Evolutionary conservation across 169 alveolate species (phyloP), one percentile per base, ranked within the genome.

Genomic region (Eimeria acervulina): DNA sequence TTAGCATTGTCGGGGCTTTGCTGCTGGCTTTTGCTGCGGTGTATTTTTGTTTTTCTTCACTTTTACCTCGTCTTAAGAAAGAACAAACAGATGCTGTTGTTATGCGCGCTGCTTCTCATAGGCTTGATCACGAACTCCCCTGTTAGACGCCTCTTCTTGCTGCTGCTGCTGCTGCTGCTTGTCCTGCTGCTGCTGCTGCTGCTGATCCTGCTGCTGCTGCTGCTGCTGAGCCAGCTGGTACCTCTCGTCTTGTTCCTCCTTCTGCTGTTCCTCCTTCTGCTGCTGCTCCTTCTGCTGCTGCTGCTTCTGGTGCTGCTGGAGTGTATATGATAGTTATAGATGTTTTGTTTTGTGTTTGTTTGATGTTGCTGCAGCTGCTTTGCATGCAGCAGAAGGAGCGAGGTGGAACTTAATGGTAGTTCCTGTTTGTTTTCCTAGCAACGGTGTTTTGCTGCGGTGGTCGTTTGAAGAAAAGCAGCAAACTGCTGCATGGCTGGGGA

Each of bases 401-500:
- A 96, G 87, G 38, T 97, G 97, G 97, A 97, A 90, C 80, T 80
- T 97, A 33, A 95, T 97, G 96, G 97, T 93, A 17, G 95, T 97
- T 2, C 93, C 96, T 17, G 96, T 97, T 40, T 83, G 84, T 28
- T 94, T 85, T 91, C 97, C 97, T 12, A 63, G 84, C 31, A 95
- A 94, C 78, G 97, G 97, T n/a, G 59, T 97, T 28, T 40, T 97
- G 74, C 95, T 97, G 59, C 78, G 97, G 10, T 97, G 97, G 97
- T 96, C 97, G 23, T 95, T 90, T 13, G 66, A 66, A 19, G 89
- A 80, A 17, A 23, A 38, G 38, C 93, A 96, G 63, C 97, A 97
- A 76, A 72, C 94, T 26, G 80, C 70, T 13, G 96, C 93, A 33
- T 93, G 95, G 87, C 42, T 96, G 76, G 95, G 97, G 17, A 93